phyloP scores from a whole-genome alignment of 495 filamentous ascomycete genomes.

The Hyphodiscus hymeniophilus region DNA sequence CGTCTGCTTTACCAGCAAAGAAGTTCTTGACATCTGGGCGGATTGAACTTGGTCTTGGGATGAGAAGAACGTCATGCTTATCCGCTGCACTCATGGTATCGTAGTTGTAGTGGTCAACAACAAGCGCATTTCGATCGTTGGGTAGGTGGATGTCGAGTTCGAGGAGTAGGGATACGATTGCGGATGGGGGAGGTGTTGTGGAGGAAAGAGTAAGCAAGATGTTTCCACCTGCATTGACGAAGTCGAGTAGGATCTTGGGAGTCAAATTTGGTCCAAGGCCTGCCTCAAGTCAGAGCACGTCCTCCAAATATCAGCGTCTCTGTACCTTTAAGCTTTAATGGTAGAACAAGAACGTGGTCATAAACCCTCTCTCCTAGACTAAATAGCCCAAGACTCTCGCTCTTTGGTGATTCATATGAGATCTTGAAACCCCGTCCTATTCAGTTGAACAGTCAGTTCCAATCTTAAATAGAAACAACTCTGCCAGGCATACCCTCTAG shows the following conservation, averaged over 20 bases:
- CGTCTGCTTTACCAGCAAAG: conserved; percentile 48
- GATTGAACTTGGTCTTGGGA: conserved; percentile 53
- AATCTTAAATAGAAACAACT: neutral
- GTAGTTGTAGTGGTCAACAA: conserved; percentile 94
- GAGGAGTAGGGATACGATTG: conserved; percentile 74
- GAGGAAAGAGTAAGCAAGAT: conserved; percentile 82
- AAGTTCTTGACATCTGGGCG: conserved; percentile 68
- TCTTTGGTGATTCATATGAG: conserved; percentile 78
- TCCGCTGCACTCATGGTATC: conserved; percentile 68
- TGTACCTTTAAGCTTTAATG: conserved; percentile 77
- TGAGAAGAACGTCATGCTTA: conserved; percentile 80
- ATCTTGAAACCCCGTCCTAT: conserved; percentile 76
- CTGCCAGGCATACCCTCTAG: conserved; percentile 59
- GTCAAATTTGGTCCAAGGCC: conserved; percentile 83
- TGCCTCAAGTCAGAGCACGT: conserved; percentile 25
- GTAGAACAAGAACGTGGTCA: conserved; percentile 85
- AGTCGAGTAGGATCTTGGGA: conserved; percentile 79
- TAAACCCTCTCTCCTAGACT: conserved; percentile 77
- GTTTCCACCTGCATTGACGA: conserved; percentile 86
- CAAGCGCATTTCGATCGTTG: conserved; percentile 67
- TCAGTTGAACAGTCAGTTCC: conserved; percentile 1
- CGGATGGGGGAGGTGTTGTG: conserved; percentile 61
- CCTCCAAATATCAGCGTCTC: neutral
- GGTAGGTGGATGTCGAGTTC: conserved; percentile 90
- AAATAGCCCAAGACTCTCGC: conserved; percentile 73